A percentile compares a stretch with the other conserved stretches of the same genome.
These are phyloP conservation scores for Mucor plumbeus DNA, from an alignment of 371 early-diverging fungal genomes.

Conservation along the genomic window DNA sequence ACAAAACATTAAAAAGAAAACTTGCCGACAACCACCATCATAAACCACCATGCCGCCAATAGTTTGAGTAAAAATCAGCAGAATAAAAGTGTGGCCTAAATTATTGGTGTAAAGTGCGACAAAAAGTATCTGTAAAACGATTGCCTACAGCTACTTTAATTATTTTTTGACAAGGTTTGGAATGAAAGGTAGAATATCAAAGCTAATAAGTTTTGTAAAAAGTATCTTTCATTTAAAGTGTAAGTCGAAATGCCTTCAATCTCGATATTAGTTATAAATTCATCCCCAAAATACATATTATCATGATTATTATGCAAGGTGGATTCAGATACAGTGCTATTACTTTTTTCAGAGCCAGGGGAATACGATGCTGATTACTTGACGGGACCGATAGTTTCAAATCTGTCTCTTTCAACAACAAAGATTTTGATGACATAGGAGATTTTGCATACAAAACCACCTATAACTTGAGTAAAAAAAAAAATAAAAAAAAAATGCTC, in stretches of 20 bases:
- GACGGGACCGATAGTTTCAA: constrained; percentile 29
- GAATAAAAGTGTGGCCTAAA: constrained; percentile 43
- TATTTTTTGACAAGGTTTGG: constrained; percentile 38
- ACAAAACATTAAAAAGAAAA: background rate
- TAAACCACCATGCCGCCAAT: constrained; percentile 53
- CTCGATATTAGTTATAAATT: constrained; percentile 21
- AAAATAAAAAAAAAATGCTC: constrained; percentile 45
- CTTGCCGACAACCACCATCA: constrained; percentile 52
- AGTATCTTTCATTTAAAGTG: constrained; percentile 18
- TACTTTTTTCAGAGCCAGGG: constrained; percentile 16
- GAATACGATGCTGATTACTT: constrained; percentile 2
- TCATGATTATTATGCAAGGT: constrained; percentile 16
- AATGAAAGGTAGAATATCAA: constrained; percentile 33
- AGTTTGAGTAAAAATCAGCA: constrained; percentile 52
- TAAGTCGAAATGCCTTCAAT: background rate
- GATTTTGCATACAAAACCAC: constrained; percentile 51
- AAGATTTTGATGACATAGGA: constrained; percentile 43
- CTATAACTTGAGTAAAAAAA: constrained; percentile 42
- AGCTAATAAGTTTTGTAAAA: constrained; percentile 29
- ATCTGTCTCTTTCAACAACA: constrained; percentile 27
- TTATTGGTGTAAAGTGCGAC: constrained; percentile 44
- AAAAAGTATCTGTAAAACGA: constrained; percentile 44
- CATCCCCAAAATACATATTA: constrained; percentile 14
- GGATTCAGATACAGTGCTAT: constrained; percentile 18
- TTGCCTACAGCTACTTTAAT: constrained; percentile 45